These are phyloP conservation scores for Leishmania amazonensis DNA, from an alignment of 208 protist genomes.

Conservation along the genomic window DNA sequence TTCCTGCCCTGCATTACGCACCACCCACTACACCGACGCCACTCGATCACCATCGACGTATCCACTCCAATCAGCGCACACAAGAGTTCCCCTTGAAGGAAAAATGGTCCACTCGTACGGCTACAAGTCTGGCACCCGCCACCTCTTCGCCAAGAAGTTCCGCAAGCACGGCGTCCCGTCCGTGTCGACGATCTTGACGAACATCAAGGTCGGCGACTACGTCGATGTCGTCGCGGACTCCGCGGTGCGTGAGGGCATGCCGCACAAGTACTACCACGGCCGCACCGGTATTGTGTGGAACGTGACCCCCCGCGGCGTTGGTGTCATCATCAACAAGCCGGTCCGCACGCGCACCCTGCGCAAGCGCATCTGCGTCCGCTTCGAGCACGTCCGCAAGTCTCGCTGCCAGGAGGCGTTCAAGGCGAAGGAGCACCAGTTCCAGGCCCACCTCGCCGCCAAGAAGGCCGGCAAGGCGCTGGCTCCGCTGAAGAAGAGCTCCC, in stretches of 20 bases:
- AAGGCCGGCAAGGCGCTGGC: conserved; percentile 84
- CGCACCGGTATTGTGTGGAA: conserved; percentile 99
- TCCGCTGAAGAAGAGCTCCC: conserved; percentile 69
- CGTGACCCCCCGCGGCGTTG: conserved; percentile 98
- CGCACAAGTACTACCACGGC: conserved; percentile 99
- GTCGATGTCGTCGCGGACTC: conserved; percentile 99
- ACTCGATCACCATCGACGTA: not conserved
- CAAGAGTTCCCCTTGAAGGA: conserved; percentile 2
- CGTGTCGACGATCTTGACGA: conserved; percentile 97
- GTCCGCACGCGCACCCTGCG: conserved; percentile 97
- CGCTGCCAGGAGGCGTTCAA: conserved; percentile 93
- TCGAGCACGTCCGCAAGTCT: conserved; percentile 98
- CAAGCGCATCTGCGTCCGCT: conserved; percentile 99
- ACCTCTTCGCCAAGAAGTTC: conserved; percentile 98
- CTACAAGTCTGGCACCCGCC: conserved; percentile 97
- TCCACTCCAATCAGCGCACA: conserved; percentile 4
- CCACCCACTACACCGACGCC: not conserved
- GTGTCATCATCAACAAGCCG: conserved; percentile 99
- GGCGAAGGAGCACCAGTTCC: conserved; percentile 81
- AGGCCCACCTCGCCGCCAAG: conserved; percentile 72
- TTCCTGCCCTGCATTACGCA: not conserved
- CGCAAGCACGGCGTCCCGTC: conserved; percentile 93
- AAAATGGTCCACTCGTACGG: conserved; percentile 95
- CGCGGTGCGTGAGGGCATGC: conserved; percentile 99
- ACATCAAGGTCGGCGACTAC: conserved; percentile 98